Percentiles rank a stretch among this genome's conserved stretches.
Conservation (phyloP, 1,284 basidiomycete genomes). For the Earliella scabrosa region DNA sequence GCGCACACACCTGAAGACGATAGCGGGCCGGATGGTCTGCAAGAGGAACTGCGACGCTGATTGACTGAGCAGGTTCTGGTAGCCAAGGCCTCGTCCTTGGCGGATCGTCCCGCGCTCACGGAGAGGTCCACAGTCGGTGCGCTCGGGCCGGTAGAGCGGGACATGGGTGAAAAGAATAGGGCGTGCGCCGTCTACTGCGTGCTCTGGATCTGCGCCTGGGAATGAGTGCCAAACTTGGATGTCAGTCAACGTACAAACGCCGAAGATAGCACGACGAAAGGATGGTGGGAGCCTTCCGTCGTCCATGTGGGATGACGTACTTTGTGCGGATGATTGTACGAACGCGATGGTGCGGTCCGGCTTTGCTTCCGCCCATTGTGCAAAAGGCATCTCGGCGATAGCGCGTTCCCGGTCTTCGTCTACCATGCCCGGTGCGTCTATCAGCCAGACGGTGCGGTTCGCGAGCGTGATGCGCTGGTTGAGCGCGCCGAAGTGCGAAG, state of each 20-base stretch:
- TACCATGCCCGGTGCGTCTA: slow-evolving; percentile 79
- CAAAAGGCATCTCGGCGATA: slow-evolving; percentile 45
- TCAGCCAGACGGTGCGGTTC: slow-evolving; percentile 74
- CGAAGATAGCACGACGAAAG: not conserved
- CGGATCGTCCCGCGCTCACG: slow-evolving; percentile 57
- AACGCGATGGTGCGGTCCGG: slow-evolving; percentile 72
- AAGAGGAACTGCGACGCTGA: slow-evolving; percentile 57
- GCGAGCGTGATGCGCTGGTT: slow-evolving; percentile 59
- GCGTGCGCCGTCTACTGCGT: not conserved
- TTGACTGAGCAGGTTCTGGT: slow-evolving; percentile 60
- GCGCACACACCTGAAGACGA: slow-evolving; percentile 52
- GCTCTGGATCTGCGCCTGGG: slow-evolving; percentile 16
- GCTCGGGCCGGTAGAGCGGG: slow-evolving; percentile 57
- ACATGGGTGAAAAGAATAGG: slow-evolving; percentile 65
- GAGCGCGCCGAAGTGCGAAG: slow-evolving; percentile 65
- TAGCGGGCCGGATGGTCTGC: slow-evolving; percentile 48
- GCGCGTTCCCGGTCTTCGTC: slow-evolving; percentile 79
- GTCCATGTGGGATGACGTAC: slow-evolving; percentile 39
- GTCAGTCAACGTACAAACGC: slow-evolving; percentile 2
- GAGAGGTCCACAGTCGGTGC: slow-evolving; percentile 54
- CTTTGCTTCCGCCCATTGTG: slow-evolving; percentile 58
- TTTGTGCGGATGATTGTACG: slow-evolving; percentile 55
- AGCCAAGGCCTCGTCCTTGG: slow-evolving; percentile 62
- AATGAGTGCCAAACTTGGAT: not conserved
- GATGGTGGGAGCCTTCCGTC: not conserved